Base-by-base conservation (phyloP, 176 grass and related monocot genomes). In the Zea mays region DNA sequence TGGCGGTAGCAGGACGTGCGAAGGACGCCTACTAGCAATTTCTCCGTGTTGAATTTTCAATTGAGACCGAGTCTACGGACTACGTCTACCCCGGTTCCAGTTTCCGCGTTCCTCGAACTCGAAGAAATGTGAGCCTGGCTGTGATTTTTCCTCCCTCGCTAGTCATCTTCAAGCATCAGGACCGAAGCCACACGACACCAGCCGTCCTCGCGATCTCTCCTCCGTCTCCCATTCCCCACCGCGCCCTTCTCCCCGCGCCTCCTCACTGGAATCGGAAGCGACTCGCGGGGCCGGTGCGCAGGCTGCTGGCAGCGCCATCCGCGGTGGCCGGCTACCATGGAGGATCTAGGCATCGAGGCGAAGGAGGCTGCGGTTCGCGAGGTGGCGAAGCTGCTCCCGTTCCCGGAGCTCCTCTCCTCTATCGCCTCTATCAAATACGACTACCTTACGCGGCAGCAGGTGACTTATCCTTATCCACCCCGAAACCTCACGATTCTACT, bases 341-440 rank as follows among this genome's bases (percentile, higher is more conserved):
- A 98, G 74, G 91, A 98, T 94, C 82, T 92, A 87, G 95, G 91
- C 80, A 98, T 98, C 69, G 95, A 98, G 73, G 89, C 95, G 5
- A 98, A 94, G 80, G 95, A 98, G 41, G 83, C 95, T 9, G 91
- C 95, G 43, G 95, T 98, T 58, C 95, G 95, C 14, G 95, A 98
- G 91, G 95, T 98, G 71, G 95, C 95, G 47, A 98, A 98, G 91
- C 87, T 98, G 55, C 89, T 98, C 42, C 87, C 91, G 57, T 83
- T 92, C 65, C 91, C 91, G 68, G 95, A 98, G 64, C 87, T 92
- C 72, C 89, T 98, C 46, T 84, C 91, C 27, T 94, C 91, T 74
- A 94, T 98, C 77, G 71, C 91, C 21, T 87, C 89, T 76, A 90
- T 98, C 80, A 98, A 98, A 87, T 73, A 89, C 49, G 95, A 94